Evolutionary conservation across 768 basidiomycete species (phyloP).

Genomic region (Trametes cinnabarina): DNA sequence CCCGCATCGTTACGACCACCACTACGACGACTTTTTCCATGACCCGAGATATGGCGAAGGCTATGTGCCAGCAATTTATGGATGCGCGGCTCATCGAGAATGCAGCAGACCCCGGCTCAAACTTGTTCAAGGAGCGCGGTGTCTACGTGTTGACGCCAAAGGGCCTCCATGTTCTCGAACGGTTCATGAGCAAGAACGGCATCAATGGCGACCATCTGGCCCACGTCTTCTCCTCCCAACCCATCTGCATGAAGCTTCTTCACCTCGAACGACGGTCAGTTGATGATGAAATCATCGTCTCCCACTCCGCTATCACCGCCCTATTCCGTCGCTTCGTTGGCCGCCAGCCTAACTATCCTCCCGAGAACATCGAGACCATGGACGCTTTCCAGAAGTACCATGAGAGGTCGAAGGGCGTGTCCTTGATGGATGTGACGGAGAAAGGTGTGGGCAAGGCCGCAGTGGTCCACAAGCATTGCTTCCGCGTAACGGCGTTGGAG

Average conservation of each 20-base stretch:
- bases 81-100: conserved; percentile 98
- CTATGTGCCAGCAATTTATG: conserved; percentile 99
- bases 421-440: conserved; percentile 69
- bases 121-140: conserved; percentile 96
- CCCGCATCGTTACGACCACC: conserved; percentile 97
- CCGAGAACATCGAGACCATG: conserved; percentile 43
- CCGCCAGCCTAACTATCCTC: conserved; percentile 75
- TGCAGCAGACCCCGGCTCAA: conserved; percentile 83
- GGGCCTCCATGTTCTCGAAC: conserved; percentile 96
- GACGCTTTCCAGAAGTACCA: conserved; percentile 74
- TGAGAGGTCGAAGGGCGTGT: conserved; percentile 73
- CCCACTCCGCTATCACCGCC: conserved; percentile 89
- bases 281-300: conserved; percentile 98
- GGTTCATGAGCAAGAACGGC: conserved; percentile 99
- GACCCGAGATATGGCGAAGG: conserved; percentile 99
- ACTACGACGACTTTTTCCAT: conserved; percentile 99
- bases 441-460: conserved; percentile 54
- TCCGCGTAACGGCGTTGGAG: conserved; percentile 82
- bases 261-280: conserved; percentile 90
- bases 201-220: conserved; percentile 93
- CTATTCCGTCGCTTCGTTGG: conserved; percentile 96
- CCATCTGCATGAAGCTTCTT: conserved; percentile 95
- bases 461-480: conserved; percentile 65
- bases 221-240: conserved; percentile 84
- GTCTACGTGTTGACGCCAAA: conserved; percentile 96